Base-by-base conservation (phyloP, 73 alveolate species). In the Tetrahymena malaccensis region DNA sequence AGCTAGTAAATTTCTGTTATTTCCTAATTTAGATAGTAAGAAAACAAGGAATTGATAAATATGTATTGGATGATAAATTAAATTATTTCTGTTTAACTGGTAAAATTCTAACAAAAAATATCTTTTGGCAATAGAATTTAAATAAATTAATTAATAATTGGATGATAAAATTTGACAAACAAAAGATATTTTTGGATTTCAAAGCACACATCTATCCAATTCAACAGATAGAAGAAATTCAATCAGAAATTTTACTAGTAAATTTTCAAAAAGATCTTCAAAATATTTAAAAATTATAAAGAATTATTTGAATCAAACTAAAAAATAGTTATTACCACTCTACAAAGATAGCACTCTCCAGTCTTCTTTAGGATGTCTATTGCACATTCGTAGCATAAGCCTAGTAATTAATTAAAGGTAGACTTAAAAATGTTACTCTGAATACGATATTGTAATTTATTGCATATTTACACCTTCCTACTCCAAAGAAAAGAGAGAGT, bases 341-440 rank as follows among this genome's bases (percentile, higher is more conserved):
- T 55, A 37, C 97, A 95, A 12, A 95, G 93, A 85, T 95, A 89
- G 85, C 97, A 95, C 94, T 85, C 95, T 27, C 85, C 95, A 34
- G 93, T 95, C 31, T 89, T 95, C 84, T 95, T 95, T 93, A 94
- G 85, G 25, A 95, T 43, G 38, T 95, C 97, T n/a, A 95, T 95
- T 16, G 97, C 97, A 93, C 97, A 95, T 12, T 95, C 55, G 89
- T 95, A 95, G 19, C 97, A 95, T 31, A 95, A 43, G n/a, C 97
- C 89, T 70, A 70, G 85, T 70, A 70, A 25, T 27, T 70, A 70
- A n/a, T 70, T 2, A 70, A 70, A 70, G 5, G 40, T 19, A n/a
- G 0, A 12, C 35, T 31, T 22, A 27, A 17, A 21, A 58, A 8
- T 15, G 1, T n/a, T 3, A 15, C 27, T 10, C 83, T 50, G 27